Evolutionary conservation across 2,329 filamentous ascomycete species (phyloP), one percentile per base, ranked within the genome.

Genomic region (Fusarium xyrophilum): DNA sequence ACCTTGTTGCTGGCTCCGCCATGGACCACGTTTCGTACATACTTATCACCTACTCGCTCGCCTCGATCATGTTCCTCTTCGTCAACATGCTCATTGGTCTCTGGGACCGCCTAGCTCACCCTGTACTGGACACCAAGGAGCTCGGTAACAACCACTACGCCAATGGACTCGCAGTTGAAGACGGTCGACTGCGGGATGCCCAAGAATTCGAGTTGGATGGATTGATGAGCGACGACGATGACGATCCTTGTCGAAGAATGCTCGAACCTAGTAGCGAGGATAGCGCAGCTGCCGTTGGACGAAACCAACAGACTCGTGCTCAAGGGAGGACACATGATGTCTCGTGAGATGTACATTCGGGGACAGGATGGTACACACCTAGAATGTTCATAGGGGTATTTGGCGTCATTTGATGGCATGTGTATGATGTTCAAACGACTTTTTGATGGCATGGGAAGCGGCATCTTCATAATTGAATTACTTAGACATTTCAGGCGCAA

Each of bases 191-290:
- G 38, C 85, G 88, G 32, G 94, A 97, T 75, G 94, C 92, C 0
- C 91, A 97, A 76, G 93, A 97, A 72, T 99, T 97, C 77, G 96
- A 98, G 80, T 84, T 99, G 2, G 93, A 96, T 63, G 95, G 93
- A 0, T 81, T 99, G 39, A 94, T 94, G 77, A 96, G 91, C 60
- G 94, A 97, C 44, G 93, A 96, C 21, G 93, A 97, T 82, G 90
- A 90, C 7, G 88, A 86, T 15, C 83, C 83, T 42, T 74, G 76
- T 23, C 77, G 76, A 6, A 71, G 76, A 21, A 81, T 81, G 72
- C 77, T 80, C 13, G 54, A 47, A 0, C 38, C 63, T 2, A 54
- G 57, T 23, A 65, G 39, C 19, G 62, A 67, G 15, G 61, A 69
- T 9, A 68, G 59, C 21, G 30, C 84, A 2, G 75, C 73, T 56